phyloP scores from a whole-genome alignment of 148 eudicot genomes.

The Dianthus caryophyllus region DNA sequence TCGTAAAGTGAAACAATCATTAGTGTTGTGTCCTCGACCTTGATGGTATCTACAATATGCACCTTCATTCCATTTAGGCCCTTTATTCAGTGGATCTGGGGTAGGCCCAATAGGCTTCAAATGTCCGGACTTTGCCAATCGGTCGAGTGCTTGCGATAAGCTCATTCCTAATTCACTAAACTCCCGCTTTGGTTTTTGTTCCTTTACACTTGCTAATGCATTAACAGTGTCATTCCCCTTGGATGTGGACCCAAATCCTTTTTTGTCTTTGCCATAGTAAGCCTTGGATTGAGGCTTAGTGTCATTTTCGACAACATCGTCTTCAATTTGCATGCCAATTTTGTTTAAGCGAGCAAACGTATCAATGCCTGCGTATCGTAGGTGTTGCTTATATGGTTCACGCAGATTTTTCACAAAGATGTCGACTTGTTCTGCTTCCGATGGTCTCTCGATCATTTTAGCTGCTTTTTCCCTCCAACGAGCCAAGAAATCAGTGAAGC shows the following conservation, averaged over 20 bases:
- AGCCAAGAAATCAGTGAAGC: not conserved
- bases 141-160: not conserved
- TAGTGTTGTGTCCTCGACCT: not conserved
- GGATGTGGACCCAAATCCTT: not conserved
- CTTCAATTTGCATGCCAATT: not conserved
- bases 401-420: not conserved
- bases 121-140: not conserved
- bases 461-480: not conserved
- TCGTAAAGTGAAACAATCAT: not conserved
- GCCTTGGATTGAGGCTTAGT: not conserved
- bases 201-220: not conserved
- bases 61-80: not conserved
- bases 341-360: not conserved
- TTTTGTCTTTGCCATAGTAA: not conserved
- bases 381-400: not conserved
- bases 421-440: not conserved
- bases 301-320: not conserved
- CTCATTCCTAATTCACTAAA: not conserved
- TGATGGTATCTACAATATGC: conserved; percentile 1
- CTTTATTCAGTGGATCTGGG: not conserved
- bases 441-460: not conserved
- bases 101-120: not conserved
- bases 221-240: not conserved
- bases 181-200: not conserved
- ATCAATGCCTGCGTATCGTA: not conserved